A percentile compares a stretch with the other conserved stretches of the same genome.
Conservation (phyloP, 2,329 filamentous ascomycete species). For the Bipolaris oryzae region DNA sequence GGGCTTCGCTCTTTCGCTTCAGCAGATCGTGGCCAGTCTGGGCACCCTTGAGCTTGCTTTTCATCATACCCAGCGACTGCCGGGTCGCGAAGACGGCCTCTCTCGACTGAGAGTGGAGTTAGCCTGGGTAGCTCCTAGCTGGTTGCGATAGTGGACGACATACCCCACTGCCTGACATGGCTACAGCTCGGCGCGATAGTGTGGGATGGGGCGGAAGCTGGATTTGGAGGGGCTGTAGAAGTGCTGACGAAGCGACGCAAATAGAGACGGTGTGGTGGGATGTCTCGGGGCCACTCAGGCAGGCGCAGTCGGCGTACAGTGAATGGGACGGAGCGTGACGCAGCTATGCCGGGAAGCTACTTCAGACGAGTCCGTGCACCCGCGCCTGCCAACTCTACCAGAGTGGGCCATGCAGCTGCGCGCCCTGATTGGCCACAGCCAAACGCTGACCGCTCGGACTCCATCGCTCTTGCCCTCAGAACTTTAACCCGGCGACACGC, state of each 20-base stretch:
- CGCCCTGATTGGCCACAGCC: constrained; percentile 16
- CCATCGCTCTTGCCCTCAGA: constrained; percentile 21
- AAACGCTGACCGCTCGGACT: constrained; percentile 20
- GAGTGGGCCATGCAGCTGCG: constrained; percentile 10
- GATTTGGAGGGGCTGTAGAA: neutral
- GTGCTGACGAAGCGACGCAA: constrained; percentile 4
- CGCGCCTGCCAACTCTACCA: constrained; percentile 24
- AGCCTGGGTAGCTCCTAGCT: constrained; percentile 13
- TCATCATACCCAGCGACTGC: constrained; percentile 96
- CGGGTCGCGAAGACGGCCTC: constrained; percentile 98
- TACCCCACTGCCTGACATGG: constrained; percentile 63
- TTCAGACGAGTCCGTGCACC: constrained; percentile 21
- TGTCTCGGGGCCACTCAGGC: constrained; percentile 12
- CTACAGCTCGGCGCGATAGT: constrained; percentile 26
- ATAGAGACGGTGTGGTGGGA: constrained; percentile 1
- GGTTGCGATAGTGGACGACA: constrained; percentile 21
- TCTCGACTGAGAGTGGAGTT: constrained; percentile 68
- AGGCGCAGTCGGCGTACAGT: constrained; percentile 9
- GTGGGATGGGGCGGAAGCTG: neutral
- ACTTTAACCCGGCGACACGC: constrained; percentile 27
- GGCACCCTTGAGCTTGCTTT: constrained; percentile 88
- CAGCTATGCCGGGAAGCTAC: constrained; percentile 24
- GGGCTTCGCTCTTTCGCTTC: constrained; percentile 96
- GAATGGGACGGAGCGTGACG: constrained; percentile 24
- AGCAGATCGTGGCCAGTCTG: constrained; percentile 85